phyloP scores from a whole-genome alignment of 176 grass and related monocot species.

The Microstegium vimineum region DNA sequence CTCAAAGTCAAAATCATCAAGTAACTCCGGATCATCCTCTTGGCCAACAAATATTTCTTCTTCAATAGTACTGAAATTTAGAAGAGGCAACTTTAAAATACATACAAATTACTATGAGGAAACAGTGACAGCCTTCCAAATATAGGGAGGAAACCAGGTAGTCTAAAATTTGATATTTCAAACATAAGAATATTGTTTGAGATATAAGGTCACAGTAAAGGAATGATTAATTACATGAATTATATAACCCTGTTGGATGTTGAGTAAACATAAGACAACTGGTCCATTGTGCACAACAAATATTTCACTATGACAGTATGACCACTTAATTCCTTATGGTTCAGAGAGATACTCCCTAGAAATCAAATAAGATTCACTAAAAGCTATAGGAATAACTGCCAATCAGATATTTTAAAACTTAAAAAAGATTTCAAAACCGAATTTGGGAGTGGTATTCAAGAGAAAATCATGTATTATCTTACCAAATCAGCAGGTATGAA shows the following conservation, averaged over 20 bases:
- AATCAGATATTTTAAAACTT: neutral
- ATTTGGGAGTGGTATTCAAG: neutral
- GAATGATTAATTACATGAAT: neutral
- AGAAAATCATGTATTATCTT: neutral
- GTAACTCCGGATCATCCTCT: conserved; percentile 74
- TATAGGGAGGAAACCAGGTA: neutral
- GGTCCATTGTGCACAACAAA: neutral
- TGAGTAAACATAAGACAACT: neutral
- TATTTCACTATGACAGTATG: neutral
- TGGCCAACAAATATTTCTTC: conserved; percentile 85
- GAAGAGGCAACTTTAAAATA: conserved; percentile 2
- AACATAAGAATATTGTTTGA: conserved; percentile 2
- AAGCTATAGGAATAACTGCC: neutral
- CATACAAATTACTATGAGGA: conserved; percentile 4
- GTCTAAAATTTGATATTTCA: neutral
- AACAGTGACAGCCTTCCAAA: neutral
- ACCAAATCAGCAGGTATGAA: neutral
- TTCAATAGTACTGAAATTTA: conserved; percentile 79
- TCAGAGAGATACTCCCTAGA: neutral
- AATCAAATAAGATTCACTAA: neutral
- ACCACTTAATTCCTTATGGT: neutral
- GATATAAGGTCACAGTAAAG: neutral
- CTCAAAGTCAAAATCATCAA: conserved; percentile 85
- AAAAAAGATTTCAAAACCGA: neutral
- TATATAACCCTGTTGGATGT: neutral